A percentile compares a stretch with the other conserved stretches of the same genome.
Conservation (phyloP, 1,139 yeast species). For the Magnusiomyces ingens region DNA sequence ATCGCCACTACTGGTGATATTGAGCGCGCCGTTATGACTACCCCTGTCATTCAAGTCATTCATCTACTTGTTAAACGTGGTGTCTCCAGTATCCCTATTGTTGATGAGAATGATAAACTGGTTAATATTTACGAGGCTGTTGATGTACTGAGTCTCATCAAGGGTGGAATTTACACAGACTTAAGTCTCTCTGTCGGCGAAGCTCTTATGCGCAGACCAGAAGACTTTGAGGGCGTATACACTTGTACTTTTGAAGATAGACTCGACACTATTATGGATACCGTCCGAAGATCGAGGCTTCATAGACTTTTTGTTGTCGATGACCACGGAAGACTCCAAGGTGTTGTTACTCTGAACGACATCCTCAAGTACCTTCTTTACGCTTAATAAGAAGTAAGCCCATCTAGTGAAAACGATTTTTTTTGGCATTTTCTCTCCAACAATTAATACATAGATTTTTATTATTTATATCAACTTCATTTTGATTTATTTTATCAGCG, state of each 20-base stretch:
- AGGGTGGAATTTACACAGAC: conserved; percentile 92
- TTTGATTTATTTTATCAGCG: no score
- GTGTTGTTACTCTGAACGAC: conserved; percentile 88
- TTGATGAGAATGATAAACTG: conserved; percentile 67
- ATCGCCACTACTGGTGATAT: conserved; percentile 56
- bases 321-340: conserved; percentile 63
- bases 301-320: conserved; percentile 93
- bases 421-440: neutral
- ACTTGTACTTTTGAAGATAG: conserved; percentile 89
- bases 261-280: conserved; percentile 86
- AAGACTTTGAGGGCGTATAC: conserved; percentile 96
- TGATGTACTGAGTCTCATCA: conserved; percentile 85
- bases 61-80: conserved; percentile 70
- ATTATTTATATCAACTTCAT: neutral
- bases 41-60: conserved; percentile 93
- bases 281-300: conserved; percentile 82
- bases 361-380: conserved; percentile 75
- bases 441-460: neutral
- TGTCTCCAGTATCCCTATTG: conserved; percentile 88
- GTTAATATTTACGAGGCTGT: conserved; percentile 94
- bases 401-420: neutral
- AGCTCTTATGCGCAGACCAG: conserved; percentile 88
- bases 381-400: conserved; percentile 39
- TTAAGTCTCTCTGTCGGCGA: conserved; percentile 90
- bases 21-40: conserved; percentile 78